These are phyloP conservation scores for Metschnikowia cubensis DNA, from an alignment of 805 yeast genomes.

Conservation along the genomic window DNA sequence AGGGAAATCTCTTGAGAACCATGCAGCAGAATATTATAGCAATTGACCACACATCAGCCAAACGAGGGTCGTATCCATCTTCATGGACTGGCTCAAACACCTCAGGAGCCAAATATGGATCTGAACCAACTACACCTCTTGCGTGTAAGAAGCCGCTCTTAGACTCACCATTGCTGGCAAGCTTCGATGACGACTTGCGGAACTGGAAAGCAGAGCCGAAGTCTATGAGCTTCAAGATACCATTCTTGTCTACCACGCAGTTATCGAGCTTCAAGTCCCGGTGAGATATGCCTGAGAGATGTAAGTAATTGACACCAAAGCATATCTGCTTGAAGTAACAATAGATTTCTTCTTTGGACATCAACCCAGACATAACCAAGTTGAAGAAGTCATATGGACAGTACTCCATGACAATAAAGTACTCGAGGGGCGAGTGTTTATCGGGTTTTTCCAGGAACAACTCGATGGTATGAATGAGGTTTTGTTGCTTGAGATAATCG, in stretches of 20 bases:
- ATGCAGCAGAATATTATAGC: conserved; percentile 92
- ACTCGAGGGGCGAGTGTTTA: conserved; percentile 21
- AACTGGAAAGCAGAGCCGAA: conserved; percentile 91
- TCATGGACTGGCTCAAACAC: conserved; percentile 46
- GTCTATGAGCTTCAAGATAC: conserved; percentile 83
- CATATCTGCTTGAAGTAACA: conserved; percentile 84
- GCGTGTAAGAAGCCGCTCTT: conserved; percentile 55
- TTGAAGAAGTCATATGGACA: conserved; percentile 90
- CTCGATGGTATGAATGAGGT: conserved; percentile 78
- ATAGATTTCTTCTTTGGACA: conserved; percentile 63
- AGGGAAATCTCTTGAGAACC: conserved; percentile 83
- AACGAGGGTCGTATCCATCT: conserved; percentile 73
- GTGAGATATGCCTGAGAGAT: conserved; percentile 82
- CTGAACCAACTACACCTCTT: conserved; percentile 89
- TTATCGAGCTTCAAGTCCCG: conserved; percentile 90
- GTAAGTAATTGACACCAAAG: conserved; percentile 72
- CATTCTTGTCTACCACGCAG: conserved; percentile 74
- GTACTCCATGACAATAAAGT: conserved; percentile 85
- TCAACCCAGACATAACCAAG: conserved; percentile 82
- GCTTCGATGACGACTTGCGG: conserved; percentile 44
- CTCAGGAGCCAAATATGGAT: conserved; percentile 94
- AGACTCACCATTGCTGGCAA: conserved; percentile 30
- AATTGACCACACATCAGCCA: conserved; percentile 88
- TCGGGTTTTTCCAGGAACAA: conserved; percentile 55
- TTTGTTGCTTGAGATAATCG: conserved; percentile 65